These are phyloP conservation scores for Escallonia herrerae DNA, from an alignment of 129 eudicot genomes.

Conservation along the genomic window DNA sequence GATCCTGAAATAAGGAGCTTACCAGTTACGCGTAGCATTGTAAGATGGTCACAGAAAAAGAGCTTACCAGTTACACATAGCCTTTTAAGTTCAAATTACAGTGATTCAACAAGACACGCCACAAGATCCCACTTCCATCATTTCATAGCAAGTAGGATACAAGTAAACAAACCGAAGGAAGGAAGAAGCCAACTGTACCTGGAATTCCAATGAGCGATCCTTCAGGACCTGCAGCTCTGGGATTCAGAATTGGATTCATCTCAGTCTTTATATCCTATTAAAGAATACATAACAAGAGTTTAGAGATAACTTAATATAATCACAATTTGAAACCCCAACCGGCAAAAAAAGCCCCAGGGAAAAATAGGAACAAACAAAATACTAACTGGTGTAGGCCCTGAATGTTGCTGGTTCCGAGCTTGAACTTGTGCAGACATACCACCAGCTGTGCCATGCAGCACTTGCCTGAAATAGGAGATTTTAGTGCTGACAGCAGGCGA, in stretches of 20 bases:
- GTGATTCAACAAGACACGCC: not conserved
- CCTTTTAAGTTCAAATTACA: not conserved
- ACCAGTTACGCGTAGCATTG: constrained; percentile 10
- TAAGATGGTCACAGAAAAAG: not conserved
- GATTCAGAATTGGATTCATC: constrained; percentile 76
- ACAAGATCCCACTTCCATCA: too few relatives aligned
- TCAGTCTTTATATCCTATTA: constrained; percentile 87
- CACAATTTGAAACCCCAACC: not conserved
- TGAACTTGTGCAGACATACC: constrained; percentile 84
- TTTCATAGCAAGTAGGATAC: not conserved
- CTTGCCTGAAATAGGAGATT: constrained; percentile 48
- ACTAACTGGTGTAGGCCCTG: constrained; percentile 82
- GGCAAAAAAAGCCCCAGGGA: not conserved
- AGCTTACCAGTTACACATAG: not conserved
- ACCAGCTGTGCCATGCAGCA: constrained; percentile 86
- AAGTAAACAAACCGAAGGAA: not conserved
- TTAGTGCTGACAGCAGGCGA: not conserved
- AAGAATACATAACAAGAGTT: not conserved
- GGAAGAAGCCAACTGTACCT: constrained; percentile 36
- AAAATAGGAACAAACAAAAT: not conserved
- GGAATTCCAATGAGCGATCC: constrained; percentile 91
- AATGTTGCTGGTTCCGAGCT: constrained; percentile 82
- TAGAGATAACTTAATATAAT: not conserved
- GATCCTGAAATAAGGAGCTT: constrained; percentile 49
- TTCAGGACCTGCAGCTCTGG: constrained; percentile 78